Percentiles rank a stretch among this genome's conserved stretches.
These are phyloP conservation scores for Meira nashicola DNA, from an alignment of 1,284 basidiomycete genomes.

Conservation along the genomic window DNA sequence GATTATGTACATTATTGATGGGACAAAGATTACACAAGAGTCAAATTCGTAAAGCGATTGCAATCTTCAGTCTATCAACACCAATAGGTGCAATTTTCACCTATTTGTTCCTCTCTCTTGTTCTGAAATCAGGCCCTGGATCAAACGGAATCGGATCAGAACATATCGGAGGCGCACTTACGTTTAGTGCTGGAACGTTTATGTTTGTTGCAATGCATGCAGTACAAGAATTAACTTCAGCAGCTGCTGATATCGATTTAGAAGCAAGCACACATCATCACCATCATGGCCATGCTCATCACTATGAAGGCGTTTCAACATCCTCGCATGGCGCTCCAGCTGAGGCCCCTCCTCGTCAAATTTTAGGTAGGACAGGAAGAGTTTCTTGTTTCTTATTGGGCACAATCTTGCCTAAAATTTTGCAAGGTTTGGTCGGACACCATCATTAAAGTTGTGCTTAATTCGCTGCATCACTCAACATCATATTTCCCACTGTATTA, in stretches of 20 bases:
- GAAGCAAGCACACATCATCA: neutral
- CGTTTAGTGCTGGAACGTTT: conserved; percentile 87
- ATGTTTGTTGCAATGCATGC: conserved; percentile 78
- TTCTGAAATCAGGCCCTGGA: neutral
- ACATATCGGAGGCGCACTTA: conserved; percentile 65
- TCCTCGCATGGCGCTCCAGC: neutral
- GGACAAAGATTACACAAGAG: conserved; percentile 24
- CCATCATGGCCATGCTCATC: conserved; percentile 8
- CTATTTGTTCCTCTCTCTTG: conserved; percentile 10
- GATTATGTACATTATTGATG: conserved; percentile 47
- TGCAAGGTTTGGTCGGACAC: conserved; percentile 16
- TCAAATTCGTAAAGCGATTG: conserved; percentile 35
- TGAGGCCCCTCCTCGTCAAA: neutral
- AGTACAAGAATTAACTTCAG: conserved; percentile 39
- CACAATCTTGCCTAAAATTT: conserved; percentile 11
- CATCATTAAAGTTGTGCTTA: conserved; percentile 7
- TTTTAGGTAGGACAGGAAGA: conserved; percentile 15
- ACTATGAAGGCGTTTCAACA: neutral
- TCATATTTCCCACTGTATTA: neutral
- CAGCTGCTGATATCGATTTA: neutral
- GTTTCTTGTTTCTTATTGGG: conserved; percentile 10
- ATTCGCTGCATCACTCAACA: neutral
- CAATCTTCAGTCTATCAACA: conserved; percentile 36
- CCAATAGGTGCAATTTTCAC: conserved; percentile 33
- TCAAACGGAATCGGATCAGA: conserved; percentile 22